Base-by-base conservation (phyloP, 1,284 basidiomycete genomes). In the Lignosus rhinocerotis region DNA sequence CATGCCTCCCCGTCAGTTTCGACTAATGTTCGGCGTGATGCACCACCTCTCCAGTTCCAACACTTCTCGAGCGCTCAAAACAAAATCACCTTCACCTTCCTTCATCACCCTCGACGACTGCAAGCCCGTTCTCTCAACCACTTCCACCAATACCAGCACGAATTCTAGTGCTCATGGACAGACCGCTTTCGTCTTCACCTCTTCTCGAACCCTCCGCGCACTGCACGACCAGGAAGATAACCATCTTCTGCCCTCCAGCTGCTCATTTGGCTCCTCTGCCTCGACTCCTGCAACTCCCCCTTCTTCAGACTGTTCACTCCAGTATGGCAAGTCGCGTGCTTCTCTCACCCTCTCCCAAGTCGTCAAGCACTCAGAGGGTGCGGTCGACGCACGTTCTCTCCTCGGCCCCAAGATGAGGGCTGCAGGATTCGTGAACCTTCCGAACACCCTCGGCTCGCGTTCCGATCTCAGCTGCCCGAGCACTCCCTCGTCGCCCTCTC, bases 71-170 rank as follows among this genome's bases (percentile, higher is more conserved):
- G 44, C 41, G 25, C 21, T 31, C 32, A 51, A 49, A 34, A 49
- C 55, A 51, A 70, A 67, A 49, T 66, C 67, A 4, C 66, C 65
- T 7, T 61, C 69, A 3, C 70, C 66, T 12, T 55, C 66, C 7
- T 67, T 67, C 63, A 64, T 72, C 53, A 67, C 67, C 51, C 67
- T 69, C 55, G 66, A 69, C 41, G 67, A 66, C 61, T 67, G 64
- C 62, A 66, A 66, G 50, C 63, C 67, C 34, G 50, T 59, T 44
- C 41, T 66, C 50, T 48, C 63, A 39, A 60, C 66, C 31, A 65
- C 68, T 34, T 34, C 61, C 30, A 54, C 56, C 76, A 78, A 64
- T 81, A 84, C 53, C 84, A 82, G 81, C 90, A 90, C 62, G 75
- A 79, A 62, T 72, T 87, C 47, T 58, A 58, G 53, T 69, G 33